Evolutionary conservation across 2,329 filamentous ascomycete genomes (phyloP).

Genomic region (Epichloe scottii): DNA sequence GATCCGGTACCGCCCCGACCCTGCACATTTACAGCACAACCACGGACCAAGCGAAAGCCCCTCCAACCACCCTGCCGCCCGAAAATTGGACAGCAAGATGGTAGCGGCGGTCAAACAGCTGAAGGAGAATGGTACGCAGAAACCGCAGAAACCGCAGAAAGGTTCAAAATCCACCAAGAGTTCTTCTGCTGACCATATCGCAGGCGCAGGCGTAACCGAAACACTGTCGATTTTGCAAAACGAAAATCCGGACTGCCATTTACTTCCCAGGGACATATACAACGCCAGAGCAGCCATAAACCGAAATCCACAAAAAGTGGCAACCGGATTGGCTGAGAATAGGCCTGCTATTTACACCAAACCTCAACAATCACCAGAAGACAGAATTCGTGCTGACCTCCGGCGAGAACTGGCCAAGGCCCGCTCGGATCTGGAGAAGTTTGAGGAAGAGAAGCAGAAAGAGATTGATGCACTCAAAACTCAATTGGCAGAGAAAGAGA

Average conservation of each 20-base stretch:
- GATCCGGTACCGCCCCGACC: constrained; percentile 49
- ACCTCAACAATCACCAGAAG: constrained; percentile 48
- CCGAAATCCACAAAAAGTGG: constrained; percentile 50
- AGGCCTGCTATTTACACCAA: constrained; percentile 55
- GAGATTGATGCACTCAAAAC: constrained; percentile 46
- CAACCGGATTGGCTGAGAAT: constrained; percentile 45
- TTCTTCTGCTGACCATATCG: constrained; percentile 9
- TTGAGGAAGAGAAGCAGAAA: constrained; percentile 43
- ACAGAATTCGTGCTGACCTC: constrained; percentile 50
- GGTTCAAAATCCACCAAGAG: constrained; percentile 3
- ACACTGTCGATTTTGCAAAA: constrained; percentile 54
- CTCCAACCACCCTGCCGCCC: constrained; percentile 51
- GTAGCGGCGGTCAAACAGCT: constrained; percentile 54
- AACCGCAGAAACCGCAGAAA: constrained; percentile 14
- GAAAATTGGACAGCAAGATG: constrained; percentile 55
- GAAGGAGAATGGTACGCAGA: constrained; percentile 48
- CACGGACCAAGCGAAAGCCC: constrained; percentile 55
- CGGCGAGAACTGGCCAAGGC: constrained; percentile 46
- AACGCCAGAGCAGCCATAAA: constrained; percentile 56
- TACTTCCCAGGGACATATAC: constrained; percentile 54
- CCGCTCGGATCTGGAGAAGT: constrained; percentile 41
- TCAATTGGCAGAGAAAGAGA: constrained; percentile 50
- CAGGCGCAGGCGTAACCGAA: constrained; percentile 51
- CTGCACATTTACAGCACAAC: constrained; percentile 46
- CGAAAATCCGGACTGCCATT: constrained; percentile 49